phyloP scores from a whole-genome alignment of 176 grass and related monocot species.

The Aegilops tauschii region DNA sequence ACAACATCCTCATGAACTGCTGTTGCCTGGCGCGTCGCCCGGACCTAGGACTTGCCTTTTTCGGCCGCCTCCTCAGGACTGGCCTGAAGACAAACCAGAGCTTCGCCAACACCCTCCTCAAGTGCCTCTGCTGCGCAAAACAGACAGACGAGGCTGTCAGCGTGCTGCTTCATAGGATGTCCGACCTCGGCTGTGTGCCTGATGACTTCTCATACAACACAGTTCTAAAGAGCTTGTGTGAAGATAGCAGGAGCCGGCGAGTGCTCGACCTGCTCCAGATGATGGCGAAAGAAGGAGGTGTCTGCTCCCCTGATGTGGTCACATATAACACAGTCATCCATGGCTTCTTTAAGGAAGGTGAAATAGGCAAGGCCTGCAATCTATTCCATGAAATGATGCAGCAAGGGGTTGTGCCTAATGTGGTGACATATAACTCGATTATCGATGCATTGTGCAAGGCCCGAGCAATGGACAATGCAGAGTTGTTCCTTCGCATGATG shows the following conservation, averaged over 20 bases:
- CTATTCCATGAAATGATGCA: too few relatives aligned
- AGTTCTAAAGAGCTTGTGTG: constrained; percentile 27
- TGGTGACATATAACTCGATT: too few relatives aligned
- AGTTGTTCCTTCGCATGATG: too few relatives aligned
- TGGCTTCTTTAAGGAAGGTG: neutral
- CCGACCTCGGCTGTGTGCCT: constrained; percentile 22
- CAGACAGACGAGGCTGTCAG: neutral
- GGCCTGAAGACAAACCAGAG: neutral
- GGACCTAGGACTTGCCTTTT: neutral
- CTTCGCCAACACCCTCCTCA: constrained; percentile 4
- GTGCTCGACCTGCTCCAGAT: constrained; percentile 18
- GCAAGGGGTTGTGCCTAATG: too few relatives aligned
- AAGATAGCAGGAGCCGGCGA: neutral
- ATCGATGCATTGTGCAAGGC: too few relatives aligned
- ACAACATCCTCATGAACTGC: neutral
- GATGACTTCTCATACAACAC: neutral
- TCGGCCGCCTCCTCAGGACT: neutral
- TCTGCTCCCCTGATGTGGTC: constrained; percentile 4
- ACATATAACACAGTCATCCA: constrained; percentile 13
- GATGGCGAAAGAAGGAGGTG: neutral
- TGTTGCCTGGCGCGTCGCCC: neutral
- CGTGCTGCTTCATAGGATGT: constrained; percentile 26
- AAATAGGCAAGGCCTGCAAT: too few relatives aligned
- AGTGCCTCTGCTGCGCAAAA: constrained; percentile 15
- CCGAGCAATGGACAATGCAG: too few relatives aligned